Percentiles rank a stretch among this genome's conserved stretches.
These are phyloP conservation scores for Gossypium sturtianum DNA, from an alignment of 345 rosid species.

Conservation along the genomic window DNA sequence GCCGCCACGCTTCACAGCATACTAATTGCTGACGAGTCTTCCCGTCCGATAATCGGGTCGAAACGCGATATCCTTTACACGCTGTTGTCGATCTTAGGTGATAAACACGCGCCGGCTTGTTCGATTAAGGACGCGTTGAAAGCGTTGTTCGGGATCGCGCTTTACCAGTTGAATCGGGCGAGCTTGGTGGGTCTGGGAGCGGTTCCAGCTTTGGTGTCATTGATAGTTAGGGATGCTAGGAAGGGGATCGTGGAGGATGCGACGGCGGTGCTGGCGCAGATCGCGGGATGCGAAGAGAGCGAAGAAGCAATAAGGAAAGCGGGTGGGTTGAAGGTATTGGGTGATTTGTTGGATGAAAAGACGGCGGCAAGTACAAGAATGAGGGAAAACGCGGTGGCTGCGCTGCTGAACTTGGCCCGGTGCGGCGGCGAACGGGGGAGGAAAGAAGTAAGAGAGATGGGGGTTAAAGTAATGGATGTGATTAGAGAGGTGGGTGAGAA, in stretches of 20 bases:
- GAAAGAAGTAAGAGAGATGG: constrained; percentile 42
- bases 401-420: constrained; percentile 65
- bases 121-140: constrained; percentile 82
- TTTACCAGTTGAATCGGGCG: constrained; percentile 58
- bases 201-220: constrained; percentile 49
- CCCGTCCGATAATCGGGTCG: constrained; percentile 77
- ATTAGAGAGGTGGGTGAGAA: constrained; percentile 49
- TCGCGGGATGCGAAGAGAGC: constrained; percentile 88
- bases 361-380: constrained; percentile 60
- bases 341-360: constrained; percentile 65
- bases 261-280: constrained; percentile 82
- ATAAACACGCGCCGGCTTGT: constrained; percentile 51
- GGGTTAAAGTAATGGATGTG: constrained; percentile 44
- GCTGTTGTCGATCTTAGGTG: constrained; percentile 47
- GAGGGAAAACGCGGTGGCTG: constrained; percentile 75
- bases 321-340: constrained; percentile 50
- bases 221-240: constrained; percentile 67
- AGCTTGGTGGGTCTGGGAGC: constrained; percentile 65
- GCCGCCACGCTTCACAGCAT: constrained; percentile 86
- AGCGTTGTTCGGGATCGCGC: constrained; percentile 72
- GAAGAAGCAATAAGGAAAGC: constrained; percentile 54
- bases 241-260: constrained; percentile 89
- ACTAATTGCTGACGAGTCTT: constrained; percentile 65
- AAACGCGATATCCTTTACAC: constrained; percentile 84
- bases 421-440: constrained; percentile 45